These are phyloP conservation scores for Aspergillus nidulans DNA, from an alignment of 495 filamentous ascomycete genomes.

Conservation along the genomic window DNA sequence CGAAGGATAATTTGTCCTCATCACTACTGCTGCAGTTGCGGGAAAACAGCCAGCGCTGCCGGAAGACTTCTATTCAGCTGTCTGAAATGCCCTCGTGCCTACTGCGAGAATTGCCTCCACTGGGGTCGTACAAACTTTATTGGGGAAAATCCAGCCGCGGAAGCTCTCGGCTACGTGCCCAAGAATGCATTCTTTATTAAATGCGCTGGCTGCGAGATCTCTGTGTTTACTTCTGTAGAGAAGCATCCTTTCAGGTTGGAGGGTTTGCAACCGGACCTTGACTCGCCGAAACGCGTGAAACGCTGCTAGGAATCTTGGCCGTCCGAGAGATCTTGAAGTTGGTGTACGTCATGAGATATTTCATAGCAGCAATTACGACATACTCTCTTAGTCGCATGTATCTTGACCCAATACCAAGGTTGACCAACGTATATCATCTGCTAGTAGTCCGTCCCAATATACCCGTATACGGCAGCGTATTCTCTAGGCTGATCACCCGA, in stretches of 20 bases:
- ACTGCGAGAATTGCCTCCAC: conserved; percentile 60
- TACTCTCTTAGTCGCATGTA: not conserved
- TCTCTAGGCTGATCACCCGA: not conserved
- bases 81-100: conserved; percentile 52
- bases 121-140: conserved; percentile 49
- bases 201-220: conserved; percentile 5
- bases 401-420: not conserved
- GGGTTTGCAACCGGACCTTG: not conserved
- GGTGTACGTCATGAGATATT: not conserved
- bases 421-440: not conserved
- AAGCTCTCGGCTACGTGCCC: conserved; percentile 42
- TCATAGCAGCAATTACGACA: not conserved
- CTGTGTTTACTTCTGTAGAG: not conserved
- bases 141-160: conserved; percentile 47
- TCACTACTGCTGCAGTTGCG: conserved; percentile 54
- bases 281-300: not conserved
- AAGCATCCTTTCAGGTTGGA: not conserved
- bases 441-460: no score
- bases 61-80: conserved; percentile 60
- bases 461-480: not conserved
- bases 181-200: conserved; percentile 9
- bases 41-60: conserved; percentile 49
- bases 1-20: conserved; percentile 52
- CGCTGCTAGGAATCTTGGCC: not conserved
- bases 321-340: not conserved